Percentiles rank a stretch among this genome's conserved stretches.
Conservation (phyloP, 768 basidiomycete genomes). For the Boletus insuetus region DNA sequence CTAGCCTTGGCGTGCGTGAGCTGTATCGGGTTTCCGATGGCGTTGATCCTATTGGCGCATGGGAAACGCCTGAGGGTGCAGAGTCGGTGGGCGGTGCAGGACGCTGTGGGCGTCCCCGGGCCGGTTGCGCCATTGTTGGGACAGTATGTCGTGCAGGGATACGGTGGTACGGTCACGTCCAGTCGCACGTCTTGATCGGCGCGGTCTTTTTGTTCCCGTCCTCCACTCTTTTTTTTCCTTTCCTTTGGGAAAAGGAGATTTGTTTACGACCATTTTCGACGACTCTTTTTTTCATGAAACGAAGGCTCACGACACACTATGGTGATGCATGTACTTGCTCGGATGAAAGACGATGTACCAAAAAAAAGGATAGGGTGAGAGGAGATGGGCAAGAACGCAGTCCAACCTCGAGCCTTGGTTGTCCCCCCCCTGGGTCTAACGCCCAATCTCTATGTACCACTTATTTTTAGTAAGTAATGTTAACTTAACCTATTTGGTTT, state of each 20-base stretch:
- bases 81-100: conserved; percentile 28
- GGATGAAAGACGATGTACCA: not conserved
- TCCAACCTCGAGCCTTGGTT: not conserved
- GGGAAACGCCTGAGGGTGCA: conserved; percentile 20
- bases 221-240: not conserved
- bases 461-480: too few species aligned
- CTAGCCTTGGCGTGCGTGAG: conserved; percentile 20
- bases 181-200: not conserved
- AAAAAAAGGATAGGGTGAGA: not conserved
- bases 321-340: not conserved
- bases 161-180: conserved; percentile 14
- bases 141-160: conserved; percentile 1
- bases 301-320: not conserved
- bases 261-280: not conserved
- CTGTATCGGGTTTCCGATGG: conserved; percentile 24
- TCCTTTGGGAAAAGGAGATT: too few species aligned
- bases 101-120: not conserved
- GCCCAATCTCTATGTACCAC: too few species aligned
- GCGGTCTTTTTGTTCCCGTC: not conserved
- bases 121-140: conserved; percentile 15
- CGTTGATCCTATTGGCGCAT: conserved; percentile 16
- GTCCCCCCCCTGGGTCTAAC: too few species aligned
- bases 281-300: not conserved
- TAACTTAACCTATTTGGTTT: too few species aligned
- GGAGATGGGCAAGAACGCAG: too few species aligned